Evolutionary conservation across 495 filamentous ascomycete genomes (phyloP).

Genomic region (Penicillium daleae): DNA sequence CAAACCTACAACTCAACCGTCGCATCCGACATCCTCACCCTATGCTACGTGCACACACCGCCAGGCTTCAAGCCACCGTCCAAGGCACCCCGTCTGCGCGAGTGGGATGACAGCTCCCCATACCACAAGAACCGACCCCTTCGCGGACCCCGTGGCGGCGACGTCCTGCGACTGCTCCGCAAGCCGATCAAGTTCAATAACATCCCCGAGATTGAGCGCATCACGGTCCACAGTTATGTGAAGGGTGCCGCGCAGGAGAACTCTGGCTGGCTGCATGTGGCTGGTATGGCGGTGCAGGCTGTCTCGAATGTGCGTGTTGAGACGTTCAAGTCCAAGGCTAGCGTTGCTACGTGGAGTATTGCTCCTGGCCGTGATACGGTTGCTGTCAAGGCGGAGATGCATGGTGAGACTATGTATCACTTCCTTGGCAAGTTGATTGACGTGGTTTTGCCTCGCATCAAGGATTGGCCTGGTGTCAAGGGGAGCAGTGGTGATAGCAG

Average conservation of each 20-base stretch:
- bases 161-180: conserved; percentile 69
- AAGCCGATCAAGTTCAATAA: conserved; percentile 82
- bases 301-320: conserved; percentile 78
- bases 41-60: conserved; percentile 79
- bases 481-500: conserved; percentile 79
- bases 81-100: conserved; percentile 71
- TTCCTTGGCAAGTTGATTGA: conserved; percentile 86
- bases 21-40: conserved; percentile 85
- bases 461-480: conserved; percentile 86
- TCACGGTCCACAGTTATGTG: conserved; percentile 79
- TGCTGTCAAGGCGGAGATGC: conserved; percentile 69
- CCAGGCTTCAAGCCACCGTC: conserved; percentile 70
- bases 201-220: conserved; percentile 76
- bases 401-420: conserved; percentile 80
- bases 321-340: conserved; percentile 68
- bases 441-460: conserved; percentile 89
- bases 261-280: conserved; percentile 71
- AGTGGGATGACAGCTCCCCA: conserved; percentile 87
- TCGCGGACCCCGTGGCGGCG: conserved; percentile 78
- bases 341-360: conserved; percentile 68
- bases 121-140: conserved; percentile 91
- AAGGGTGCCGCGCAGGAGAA: conserved; percentile 63
- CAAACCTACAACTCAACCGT: conserved; percentile 88
- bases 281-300: conserved; percentile 79
- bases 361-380: conserved; percentile 52